phyloP scores from a whole-genome alignment of 805 yeast genomes.

The Candida boleticola region DNA sequence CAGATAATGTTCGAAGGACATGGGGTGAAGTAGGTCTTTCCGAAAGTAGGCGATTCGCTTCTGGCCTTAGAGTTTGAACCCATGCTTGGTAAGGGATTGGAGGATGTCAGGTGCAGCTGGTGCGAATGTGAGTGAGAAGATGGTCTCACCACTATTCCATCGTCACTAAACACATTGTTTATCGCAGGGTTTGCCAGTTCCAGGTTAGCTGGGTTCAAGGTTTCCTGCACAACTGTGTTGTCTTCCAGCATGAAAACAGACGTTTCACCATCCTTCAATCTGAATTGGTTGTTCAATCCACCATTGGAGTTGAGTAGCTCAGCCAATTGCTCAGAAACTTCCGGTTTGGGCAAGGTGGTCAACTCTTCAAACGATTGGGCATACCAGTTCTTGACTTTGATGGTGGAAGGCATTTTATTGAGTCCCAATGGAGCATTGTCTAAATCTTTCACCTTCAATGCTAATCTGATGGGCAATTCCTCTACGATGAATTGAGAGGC shows the following conservation, averaged over 20 bases:
- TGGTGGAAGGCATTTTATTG: slow-evolving; percentile 69
- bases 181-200: slow-evolving; percentile 35
- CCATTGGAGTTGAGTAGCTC: slow-evolving; percentile 27
- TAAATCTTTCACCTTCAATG: slow-evolving; percentile 81
- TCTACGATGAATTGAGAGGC: slow-evolving; percentile 84
- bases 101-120: slow-evolving; percentile 8
- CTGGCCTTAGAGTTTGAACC: slow-evolving; percentile 9
- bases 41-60: slow-evolving; percentile 38
- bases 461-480: slow-evolving; percentile 83
- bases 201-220: slow-evolving; percentile 26
- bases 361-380: slow-evolving; percentile 87
- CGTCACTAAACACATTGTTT: slow-evolving; percentile 46
- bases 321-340: slow-evolving; percentile 41
- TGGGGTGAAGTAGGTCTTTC: slow-evolving; percentile 48
- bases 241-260: slow-evolving; percentile 3
- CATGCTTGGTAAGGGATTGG: slow-evolving; percentile 8
- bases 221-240: slow-evolving; percentile 10
- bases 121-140: slow-evolving; percentile 16
- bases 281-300: background rate
- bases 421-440: slow-evolving; percentile 78
- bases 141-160: slow-evolving; percentile 44
- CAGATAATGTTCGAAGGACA: slow-evolving; percentile 57
- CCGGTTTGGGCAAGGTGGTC: slow-evolving; percentile 61
- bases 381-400: slow-evolving; percentile 82
- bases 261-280: background rate